phyloP scores from a whole-genome alignment of 345 rosid species.

The Combretum micranthum region DNA sequence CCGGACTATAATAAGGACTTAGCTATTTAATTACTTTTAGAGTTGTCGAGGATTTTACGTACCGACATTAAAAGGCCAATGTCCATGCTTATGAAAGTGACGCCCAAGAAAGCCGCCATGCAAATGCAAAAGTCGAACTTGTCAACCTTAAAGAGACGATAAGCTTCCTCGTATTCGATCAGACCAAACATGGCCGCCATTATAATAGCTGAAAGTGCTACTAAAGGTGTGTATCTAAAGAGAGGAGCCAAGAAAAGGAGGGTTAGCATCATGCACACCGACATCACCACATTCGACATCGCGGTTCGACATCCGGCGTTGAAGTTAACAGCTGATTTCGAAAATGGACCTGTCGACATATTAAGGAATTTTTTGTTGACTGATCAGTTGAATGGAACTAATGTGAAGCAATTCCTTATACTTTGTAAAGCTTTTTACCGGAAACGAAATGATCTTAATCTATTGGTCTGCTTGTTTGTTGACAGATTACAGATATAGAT shows the following conservation, averaged over 20 bases:
- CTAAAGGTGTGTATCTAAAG: constrained; percentile 83
- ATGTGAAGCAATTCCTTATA: background rate
- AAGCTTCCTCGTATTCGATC: constrained; percentile 53
- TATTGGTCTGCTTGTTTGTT: background rate
- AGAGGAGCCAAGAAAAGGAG: constrained; percentile 73
- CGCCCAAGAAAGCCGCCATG: constrained; percentile 73
- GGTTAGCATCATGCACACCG: constrained; percentile 72
- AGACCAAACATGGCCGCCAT: constrained; percentile 91
- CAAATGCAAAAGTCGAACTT: constrained; percentile 75
- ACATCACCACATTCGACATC: constrained; percentile 79
- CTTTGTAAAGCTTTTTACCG: background rate
- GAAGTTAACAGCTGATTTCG: constrained; percentile 87
- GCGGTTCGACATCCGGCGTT: constrained; percentile 67
- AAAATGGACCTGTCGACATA: constrained; percentile 81
- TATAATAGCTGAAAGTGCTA: constrained; percentile 82
- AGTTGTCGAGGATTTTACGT: background rate
- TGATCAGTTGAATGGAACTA: background rate
- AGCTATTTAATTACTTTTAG: background rate
- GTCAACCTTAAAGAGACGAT: constrained; percentile 65
- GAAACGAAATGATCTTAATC: background rate
- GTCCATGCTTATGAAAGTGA: constrained; percentile 77
- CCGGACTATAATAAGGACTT: too few relatives aligned
- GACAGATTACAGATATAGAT: too few relatives aligned
- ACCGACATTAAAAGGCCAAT: constrained; percentile 75
- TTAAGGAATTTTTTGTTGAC: background rate